These are phyloP conservation scores for Simplicillium sp. DNA, from an alignment of 2,329 filamentous ascomycete species.

Conservation along the genomic window DNA sequence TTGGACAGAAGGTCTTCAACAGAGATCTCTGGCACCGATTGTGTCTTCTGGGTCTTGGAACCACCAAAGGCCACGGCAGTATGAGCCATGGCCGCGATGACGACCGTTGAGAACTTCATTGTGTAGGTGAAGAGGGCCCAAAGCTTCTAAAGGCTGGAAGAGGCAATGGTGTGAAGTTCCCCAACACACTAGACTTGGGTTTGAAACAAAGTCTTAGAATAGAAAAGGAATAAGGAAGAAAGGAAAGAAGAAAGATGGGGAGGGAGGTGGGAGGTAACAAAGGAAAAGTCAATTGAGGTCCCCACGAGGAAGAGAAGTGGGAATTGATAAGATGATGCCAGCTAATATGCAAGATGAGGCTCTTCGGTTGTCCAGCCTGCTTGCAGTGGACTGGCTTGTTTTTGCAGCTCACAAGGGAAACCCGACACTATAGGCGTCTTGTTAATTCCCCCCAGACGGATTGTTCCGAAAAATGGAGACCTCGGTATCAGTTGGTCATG, in stretches of 20 bases:
- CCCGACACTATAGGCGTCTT: no score
- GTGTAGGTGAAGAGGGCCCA: slow-evolving; percentile 6
- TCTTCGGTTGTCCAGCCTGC: no score
- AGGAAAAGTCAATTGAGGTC: slow-evolving; percentile 4
- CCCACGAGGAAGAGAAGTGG: background rate
- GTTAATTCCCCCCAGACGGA: no score
- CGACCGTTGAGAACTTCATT: slow-evolving; percentile 27
- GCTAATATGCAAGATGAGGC: no score
- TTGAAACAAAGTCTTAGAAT: slow-evolving; percentile 4
- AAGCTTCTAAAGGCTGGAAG: background rate
- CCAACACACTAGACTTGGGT: background rate
- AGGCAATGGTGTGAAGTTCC: background rate
- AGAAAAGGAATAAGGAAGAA: slow-evolving; percentile 2
- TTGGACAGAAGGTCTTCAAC: slow-evolving; percentile 31
- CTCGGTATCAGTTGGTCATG: no score
- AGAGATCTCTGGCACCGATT: slow-evolving; percentile 21
- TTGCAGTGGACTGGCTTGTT: no score
- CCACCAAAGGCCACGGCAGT: slow-evolving; percentile 20
- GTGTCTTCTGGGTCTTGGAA: slow-evolving; percentile 6
- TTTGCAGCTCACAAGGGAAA: no score
- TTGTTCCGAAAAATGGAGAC: no score
- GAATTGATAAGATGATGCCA: no score
- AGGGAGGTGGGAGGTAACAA: slow-evolving; percentile 3
- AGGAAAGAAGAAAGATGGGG: slow-evolving; percentile 2
- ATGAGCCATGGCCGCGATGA: slow-evolving; percentile 23